phyloP scores from a whole-genome alignment of 1,284 basidiomycete genomes.

The Apiotrichum brassicae region DNA sequence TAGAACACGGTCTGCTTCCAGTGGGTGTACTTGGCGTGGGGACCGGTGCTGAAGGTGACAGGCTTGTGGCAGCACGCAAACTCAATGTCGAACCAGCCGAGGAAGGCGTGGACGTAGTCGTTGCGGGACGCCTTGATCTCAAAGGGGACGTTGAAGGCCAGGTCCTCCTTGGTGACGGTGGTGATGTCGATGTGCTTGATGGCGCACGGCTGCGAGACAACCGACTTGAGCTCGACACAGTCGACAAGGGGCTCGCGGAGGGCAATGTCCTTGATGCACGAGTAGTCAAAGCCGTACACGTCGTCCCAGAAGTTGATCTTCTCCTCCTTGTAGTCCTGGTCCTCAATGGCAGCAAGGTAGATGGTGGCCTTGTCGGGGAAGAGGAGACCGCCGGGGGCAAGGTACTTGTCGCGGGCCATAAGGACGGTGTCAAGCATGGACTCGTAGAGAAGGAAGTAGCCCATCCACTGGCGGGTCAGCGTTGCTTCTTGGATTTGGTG shows the following conservation, averaged over 20 bases:
- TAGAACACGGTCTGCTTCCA: slow-evolving; percentile 99
- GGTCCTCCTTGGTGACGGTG: slow-evolving; percentile 91
- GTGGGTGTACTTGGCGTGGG: slow-evolving; percentile 93
- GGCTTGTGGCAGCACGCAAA: slow-evolving; percentile 97
- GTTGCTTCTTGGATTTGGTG: no score
- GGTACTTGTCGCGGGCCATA: slow-evolving; percentile 92
- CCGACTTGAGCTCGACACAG: slow-evolving; percentile 88
- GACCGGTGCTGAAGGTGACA: slow-evolving; percentile 89
- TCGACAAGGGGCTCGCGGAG: slow-evolving; percentile 94
- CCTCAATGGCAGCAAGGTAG: slow-evolving; percentile 95
- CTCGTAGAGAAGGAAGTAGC: slow-evolving; percentile 71
- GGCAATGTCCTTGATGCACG: slow-evolving; percentile 98
- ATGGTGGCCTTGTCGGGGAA: slow-evolving; percentile 95
- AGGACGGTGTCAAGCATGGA: slow-evolving; percentile 99
- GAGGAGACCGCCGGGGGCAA: slow-evolving; percentile 81
- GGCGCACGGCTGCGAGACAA: slow-evolving; percentile 80
- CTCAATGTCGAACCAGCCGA: slow-evolving; percentile 97
- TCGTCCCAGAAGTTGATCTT: slow-evolving; percentile 99
- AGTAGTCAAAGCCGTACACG: slow-evolving; percentile 99
- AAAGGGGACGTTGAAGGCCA: slow-evolving; percentile 79
- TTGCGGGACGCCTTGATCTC: slow-evolving; percentile 75
- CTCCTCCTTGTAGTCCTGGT: slow-evolving; percentile 99
- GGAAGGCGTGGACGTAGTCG: slow-evolving; percentile 97
- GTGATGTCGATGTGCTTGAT: slow-evolving; percentile 88
- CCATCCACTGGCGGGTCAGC: slow-evolving; percentile 41